Evolutionary conservation across 768 basidiomycete species (phyloP), one percentile per base, ranked within the genome.

Genomic region (Amanita rubescens): DNA sequence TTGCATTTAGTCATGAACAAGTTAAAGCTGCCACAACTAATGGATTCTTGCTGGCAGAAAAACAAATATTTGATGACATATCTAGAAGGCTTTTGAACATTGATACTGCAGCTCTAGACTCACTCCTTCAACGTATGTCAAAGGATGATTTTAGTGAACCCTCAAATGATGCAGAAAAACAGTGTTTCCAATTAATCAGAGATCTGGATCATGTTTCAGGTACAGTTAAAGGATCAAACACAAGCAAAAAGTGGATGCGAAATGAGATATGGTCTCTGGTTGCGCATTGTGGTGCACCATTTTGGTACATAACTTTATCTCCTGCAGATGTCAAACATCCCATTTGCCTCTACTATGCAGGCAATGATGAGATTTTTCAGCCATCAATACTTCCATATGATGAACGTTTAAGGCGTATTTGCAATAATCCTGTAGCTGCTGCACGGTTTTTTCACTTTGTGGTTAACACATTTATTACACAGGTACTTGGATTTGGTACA

Each of bases 1-100:
- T n/a, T n/a, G n/a, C n/a, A n/a, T n/a, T n/a, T n/a, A n/a, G 65
- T 49, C 66, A 68, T 35, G 58, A 62, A 41, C 70, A 68, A n/a
- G n/a, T n/a, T n/a, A n/a, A n/a, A n/a, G n/a, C n/a, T n/a, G n/a
- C n/a, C n/a, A n/a, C n/a, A n/a, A 54, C 49, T 3, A 62, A 56
- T 2, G 61, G 66, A 11, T 69, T 57, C 38, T 19, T 65, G 6
- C 17, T 61, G 2, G 39, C 60, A 0, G 53, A 65, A 19, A 52
- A 47, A 11, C 42, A 52, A 17, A 54, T 57, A 17, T 62, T 67
- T 39, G 5, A 59, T 15, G 11, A 56, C 14, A 59, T 65, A 10
- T 34, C 57, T 5, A 11, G 57, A 4, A 27, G 59, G 12, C 14
- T 67, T 22, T 14, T 46, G 14, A 37, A 35, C 20, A 6, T 63